Evolutionary conservation across 768 basidiomycete genomes (phyloP).

Genomic region (Mycena indigotica): DNA sequence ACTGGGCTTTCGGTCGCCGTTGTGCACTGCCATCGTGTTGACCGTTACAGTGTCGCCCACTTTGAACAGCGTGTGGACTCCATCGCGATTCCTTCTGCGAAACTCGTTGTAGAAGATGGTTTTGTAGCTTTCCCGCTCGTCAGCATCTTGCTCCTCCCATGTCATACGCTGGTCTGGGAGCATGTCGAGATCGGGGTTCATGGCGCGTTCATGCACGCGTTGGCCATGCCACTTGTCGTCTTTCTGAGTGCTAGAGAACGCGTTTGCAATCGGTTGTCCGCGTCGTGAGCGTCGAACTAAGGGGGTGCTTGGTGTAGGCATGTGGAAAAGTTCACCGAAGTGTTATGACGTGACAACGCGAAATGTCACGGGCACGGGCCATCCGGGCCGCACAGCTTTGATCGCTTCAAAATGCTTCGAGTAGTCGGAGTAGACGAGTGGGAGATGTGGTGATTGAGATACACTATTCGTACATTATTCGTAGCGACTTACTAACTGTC

Average conservation of each 20-base stretch:
- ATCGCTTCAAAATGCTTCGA: too few relatives aligned
- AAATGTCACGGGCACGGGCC: too few relatives aligned
- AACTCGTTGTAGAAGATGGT: constrained; percentile 16
- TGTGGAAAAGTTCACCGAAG: too few relatives aligned
- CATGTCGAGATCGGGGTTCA: constrained; percentile 16
- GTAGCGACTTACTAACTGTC: neutral
- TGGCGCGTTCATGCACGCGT: constrained; percentile 7
- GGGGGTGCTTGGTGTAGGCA: neutral
- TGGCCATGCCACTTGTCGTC: constrained; percentile 7
- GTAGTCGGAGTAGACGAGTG: too few relatives aligned
- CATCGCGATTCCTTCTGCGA: constrained; percentile 20
- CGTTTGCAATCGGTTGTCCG: constrained; percentile 15
- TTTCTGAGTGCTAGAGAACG: neutral
- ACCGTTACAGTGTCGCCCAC: constrained; percentile 74
- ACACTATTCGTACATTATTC: too few relatives aligned
- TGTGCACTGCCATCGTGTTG: constrained; percentile 46
- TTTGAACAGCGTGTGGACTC: constrained; percentile 37
- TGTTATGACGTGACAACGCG: too few relatives aligned
- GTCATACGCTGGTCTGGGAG: constrained; percentile 2
- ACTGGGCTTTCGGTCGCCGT: constrained; percentile 51
- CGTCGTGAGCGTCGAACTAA: constrained; percentile 16
- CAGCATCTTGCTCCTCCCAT: constrained; percentile 9
- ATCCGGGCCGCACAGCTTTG: too few relatives aligned
- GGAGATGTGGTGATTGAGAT: too few relatives aligned
- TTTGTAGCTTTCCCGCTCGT: constrained; percentile 6